Base-by-base conservation (phyloP, 1,284 basidiomycete genomes). In the Ganoderma sp. region DNA sequence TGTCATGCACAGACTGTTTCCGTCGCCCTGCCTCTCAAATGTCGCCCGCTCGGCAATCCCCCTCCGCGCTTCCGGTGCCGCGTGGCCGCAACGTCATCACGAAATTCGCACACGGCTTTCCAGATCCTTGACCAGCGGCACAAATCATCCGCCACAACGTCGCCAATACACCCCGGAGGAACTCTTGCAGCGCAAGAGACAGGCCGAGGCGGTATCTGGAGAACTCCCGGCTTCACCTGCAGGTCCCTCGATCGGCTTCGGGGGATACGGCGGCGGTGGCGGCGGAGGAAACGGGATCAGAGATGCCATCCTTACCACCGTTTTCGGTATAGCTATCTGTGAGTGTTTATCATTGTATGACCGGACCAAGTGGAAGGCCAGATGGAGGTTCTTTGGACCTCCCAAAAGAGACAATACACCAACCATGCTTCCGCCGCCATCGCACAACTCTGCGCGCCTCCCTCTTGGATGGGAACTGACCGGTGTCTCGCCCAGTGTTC, bases 401-500 rank as follows among this genome's bases (percentile, higher is more conserved):
- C 54, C 14, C n/a, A 5, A 42, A 8, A 15, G 28, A 9, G 17
- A 14, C 1, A 15, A 28, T 17, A 22, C 42, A 6, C 28, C 17
- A 15, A 12, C 28, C 17, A 15, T 54, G 10, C 15, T 32, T 15
- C 10, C 22, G 25, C 19, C 28, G 2, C 25, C 19, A 48, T 22
- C 45, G 22, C 45, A 48, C 3, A 28, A 15, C 48, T 12, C 14
- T 4, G n/a, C 22, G 10, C n/a, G 8, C 48, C 25, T 52, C 8
- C 22, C 22, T 9, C 12, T 6, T 12, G 1, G 45, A 48, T 10
- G 8, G 12, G 52, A 34, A 17, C 52, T 56, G 28, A 56, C 32
- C 32, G 37, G 28, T 25, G 19, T 50, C 14, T 22, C 39, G 17
- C 4, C n/a, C 73, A 90, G 87, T 90, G 5, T 91, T 92, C 74